Evolutionary conservation across 495 filamentous ascomycete genomes (phyloP).

Genomic region (Aspergillus steynii): DNA sequence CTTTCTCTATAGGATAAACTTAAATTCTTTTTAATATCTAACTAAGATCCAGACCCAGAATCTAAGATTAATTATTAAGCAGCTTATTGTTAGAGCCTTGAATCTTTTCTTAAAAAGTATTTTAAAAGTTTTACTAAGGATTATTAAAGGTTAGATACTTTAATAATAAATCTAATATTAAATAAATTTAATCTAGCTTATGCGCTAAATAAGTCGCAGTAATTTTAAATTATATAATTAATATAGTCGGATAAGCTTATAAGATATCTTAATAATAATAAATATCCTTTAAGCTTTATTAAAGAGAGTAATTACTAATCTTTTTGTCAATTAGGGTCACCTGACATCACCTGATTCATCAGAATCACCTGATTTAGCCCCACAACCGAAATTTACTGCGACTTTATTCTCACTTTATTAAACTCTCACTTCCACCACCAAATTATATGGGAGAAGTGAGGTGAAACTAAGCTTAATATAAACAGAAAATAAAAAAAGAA

Average conservation of each 20-base stretch:
- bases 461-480: no score
- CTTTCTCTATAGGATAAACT: conserved; percentile 21
- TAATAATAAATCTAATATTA: neutral
- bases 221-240: neutral
- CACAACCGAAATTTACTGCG: no score
- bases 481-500: no score
- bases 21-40: conserved; percentile 21
- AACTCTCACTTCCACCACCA: no score
- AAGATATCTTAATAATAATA: neutral
- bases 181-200: neutral
- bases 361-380: no score
- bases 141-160: neutral
- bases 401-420: no score
- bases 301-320: neutral
- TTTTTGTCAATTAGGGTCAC: no score
- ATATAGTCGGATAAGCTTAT: neutral
- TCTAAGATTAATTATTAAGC: neutral
- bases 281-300: neutral
- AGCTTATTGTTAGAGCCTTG: neutral
- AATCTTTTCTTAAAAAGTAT: neutral
- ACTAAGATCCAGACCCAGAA: conserved; percentile 12
- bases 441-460: no score
- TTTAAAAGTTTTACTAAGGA: neutral
- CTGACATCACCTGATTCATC: no score
- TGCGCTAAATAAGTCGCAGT: neutral